Conservation (phyloP, 148 eudicot species). For the Linanthus parryae region DNA sequence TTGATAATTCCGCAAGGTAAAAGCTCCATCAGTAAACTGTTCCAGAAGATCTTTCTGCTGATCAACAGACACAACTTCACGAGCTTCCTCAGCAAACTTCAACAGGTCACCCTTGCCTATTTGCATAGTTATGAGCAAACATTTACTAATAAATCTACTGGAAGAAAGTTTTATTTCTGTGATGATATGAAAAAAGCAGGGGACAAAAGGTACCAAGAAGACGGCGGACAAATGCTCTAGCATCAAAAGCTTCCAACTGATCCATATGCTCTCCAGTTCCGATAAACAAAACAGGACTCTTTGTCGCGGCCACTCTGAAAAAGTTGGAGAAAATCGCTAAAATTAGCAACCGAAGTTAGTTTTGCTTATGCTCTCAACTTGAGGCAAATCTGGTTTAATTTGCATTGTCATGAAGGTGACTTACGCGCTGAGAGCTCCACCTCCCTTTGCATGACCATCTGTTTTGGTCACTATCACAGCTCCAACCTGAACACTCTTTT, state of each 20-base stretch:
- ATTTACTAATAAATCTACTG: slow-evolving; percentile 1
- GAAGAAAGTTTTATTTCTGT: neutral
- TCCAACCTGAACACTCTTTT: slow-evolving; percentile 95
- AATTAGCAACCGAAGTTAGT: too few species aligned
- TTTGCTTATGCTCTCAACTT: too few species aligned
- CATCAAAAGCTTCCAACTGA: slow-evolving; percentile 91
- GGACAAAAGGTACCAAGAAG: slow-evolving; percentile 56
- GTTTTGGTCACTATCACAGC: slow-evolving; percentile 92
- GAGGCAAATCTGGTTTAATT: too few species aligned
- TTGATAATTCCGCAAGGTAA: slow-evolving; percentile 86
- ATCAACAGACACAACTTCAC: slow-evolving; percentile 92
- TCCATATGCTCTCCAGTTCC: slow-evolving; percentile 99
- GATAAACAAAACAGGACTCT: slow-evolving; percentile 90
- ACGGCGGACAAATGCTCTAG: slow-evolving; percentile 89
- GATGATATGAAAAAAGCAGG: neutral
- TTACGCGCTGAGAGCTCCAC: slow-evolving; percentile 98
- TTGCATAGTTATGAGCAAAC: slow-evolving; percentile 7
- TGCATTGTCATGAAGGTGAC: slow-evolving; percentile 12
- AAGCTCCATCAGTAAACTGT: slow-evolving; percentile 83
- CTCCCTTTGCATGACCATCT: slow-evolving; percentile 99
- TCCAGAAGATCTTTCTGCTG: slow-evolving; percentile 96
- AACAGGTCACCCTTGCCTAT: slow-evolving; percentile 96
- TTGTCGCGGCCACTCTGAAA: slow-evolving; percentile 91
- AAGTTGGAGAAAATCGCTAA: too few species aligned
- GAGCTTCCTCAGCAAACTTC: slow-evolving; percentile 88